Evolutionary conservation across 73 alveolate species (phyloP).

Genomic region (Stentor coeruleus): DNA sequence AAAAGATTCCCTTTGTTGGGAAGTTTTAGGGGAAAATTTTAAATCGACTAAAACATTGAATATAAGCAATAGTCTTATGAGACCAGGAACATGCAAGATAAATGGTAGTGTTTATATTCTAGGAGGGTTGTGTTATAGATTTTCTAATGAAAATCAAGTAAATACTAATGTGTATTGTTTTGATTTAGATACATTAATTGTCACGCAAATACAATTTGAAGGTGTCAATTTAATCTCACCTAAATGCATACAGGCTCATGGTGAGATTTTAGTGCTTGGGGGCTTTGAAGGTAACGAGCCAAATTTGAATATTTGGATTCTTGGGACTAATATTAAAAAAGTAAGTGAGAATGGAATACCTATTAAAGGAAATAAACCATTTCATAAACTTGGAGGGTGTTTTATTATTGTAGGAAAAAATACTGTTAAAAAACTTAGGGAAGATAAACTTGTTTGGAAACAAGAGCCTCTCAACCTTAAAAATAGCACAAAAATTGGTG

Average conservation of each 20-base stretch:
- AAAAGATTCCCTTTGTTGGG: background rate
- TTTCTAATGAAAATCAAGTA: background rate
- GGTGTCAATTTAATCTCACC: background rate
- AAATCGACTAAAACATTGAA: background rate
- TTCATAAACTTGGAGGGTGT: background rate
- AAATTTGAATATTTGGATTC: background rate
- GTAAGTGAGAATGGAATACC: background rate
- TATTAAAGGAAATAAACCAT: background rate
- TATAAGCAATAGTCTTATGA: background rate
- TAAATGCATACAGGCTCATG: background rate
- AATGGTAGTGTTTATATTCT: background rate
- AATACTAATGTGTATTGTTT: background rate
- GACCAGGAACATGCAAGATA: background rate
- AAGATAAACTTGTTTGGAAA: background rate
- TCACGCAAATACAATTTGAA: background rate
- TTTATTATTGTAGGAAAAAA: background rate
- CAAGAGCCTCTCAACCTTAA: background rate
- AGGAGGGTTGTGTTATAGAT: background rate
- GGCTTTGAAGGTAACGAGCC: background rate
- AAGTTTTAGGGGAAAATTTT: background rate
- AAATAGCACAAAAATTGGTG: background rate
- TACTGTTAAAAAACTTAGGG: background rate
- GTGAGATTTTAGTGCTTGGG: background rate
- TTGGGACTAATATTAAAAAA: background rate
- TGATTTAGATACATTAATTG: background rate